Base-by-base conservation (phyloP, 306 rosid genomes). In the Benincasa hispida region DNA sequence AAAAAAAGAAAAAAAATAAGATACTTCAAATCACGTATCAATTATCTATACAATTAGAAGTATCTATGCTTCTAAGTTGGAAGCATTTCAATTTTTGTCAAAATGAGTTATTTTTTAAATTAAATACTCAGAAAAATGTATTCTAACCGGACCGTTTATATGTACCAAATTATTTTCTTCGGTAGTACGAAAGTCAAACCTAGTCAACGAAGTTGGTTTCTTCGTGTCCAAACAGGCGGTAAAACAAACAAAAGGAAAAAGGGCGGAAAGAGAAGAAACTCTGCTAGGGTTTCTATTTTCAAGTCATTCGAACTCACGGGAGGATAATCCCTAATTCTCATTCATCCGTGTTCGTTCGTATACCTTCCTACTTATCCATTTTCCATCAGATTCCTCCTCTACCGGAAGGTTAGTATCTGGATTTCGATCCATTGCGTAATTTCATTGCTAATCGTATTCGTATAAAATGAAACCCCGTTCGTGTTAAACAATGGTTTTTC, bases 251-350 rank as follows among this genome's bases (percentile, higher is more conserved):
- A 18, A 50, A 42, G 54, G 3, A 50, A 18, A 12, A 22, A 24
- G 53, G 51, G 32, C 21, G 78, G 54, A 54, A 75, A 57, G 27
- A 18, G 13, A 48, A 48, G 42, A 57, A 35, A 55, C 68, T 68
- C 68, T 34, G 54, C 41, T 75, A 75, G 76, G 76, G 76, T 72
- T 72, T 72, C 27, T 13, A 75, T 57, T 55, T 21, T 24, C 8
- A 39, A 59, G 22, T 21, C 34, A 75, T 15, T 66, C n/a, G 11
- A 60, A 28, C 28, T 15, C 19, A 8, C 8, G 62, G 62, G 61
- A 50, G 9, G 68, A 56, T 17, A 75, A 35, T 35, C 39, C 39
- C 73, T 21, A n/a, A n/a, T 39, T 66, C 42, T 10, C 10, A 6
- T 6, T 13, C 15, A n/a, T n/a, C n/a, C n/a, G n/a, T n/a, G n/a